Conservation (phyloP, 768 basidiomycete genomes). For the Panaeolus cyanescens region DNA sequence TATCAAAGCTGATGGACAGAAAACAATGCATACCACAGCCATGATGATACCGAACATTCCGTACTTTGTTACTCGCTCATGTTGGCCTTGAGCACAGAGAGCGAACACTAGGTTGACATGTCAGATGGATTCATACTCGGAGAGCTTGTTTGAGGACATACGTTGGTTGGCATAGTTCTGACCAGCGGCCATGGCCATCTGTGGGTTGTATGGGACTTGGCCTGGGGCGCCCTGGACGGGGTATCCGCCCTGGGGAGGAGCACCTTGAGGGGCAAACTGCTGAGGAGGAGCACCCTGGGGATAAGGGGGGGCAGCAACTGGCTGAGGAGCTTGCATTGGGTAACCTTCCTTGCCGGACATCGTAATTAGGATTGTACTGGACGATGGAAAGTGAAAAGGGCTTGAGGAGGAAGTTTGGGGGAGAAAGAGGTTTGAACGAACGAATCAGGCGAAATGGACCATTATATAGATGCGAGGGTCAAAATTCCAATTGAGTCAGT, state of each 20-base stretch:
- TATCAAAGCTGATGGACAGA: not conserved
- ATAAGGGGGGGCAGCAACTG: not conserved
- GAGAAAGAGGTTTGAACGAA: not conserved
- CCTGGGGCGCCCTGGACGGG: not conserved
- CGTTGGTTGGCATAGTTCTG: not conserved
- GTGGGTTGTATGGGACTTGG: not conserved
- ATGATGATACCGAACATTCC: conserved; percentile 26
- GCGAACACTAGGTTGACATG: conserved; percentile 14
- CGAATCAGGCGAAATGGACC: not conserved
- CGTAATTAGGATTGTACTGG: not conserved
- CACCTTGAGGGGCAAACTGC: not conserved
- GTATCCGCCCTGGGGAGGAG: not conserved
- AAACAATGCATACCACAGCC: conserved; percentile 24
- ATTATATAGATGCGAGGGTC: not conserved
- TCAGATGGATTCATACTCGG: not conserved
- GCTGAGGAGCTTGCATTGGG: not conserved
- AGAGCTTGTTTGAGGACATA: not conserved
- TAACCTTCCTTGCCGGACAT: not conserved
- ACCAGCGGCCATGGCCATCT: not conserved
- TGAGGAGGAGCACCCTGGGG: not conserved
- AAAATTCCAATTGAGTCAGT: not conserved
- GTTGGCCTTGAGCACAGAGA: conserved; percentile 21
- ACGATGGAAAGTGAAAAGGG: not conserved
- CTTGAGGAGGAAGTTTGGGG: not conserved
- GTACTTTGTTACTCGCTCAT: conserved; percentile 20